Conservation (phyloP, 495 filamentous ascomycete species). For the Podospora didyma region DNA sequence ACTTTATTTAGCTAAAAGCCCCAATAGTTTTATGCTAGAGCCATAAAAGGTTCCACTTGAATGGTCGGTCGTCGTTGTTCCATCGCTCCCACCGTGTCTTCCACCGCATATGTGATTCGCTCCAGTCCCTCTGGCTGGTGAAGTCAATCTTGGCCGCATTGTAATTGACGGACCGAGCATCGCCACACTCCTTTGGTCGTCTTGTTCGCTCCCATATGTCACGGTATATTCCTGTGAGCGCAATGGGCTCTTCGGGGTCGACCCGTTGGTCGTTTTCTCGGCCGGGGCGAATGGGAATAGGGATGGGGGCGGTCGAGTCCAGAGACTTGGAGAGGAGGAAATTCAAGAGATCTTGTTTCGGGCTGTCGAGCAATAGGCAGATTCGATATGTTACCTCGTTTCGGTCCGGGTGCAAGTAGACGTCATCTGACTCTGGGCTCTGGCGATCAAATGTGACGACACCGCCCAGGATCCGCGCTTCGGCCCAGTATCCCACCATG, state of each 20-base stretch:
- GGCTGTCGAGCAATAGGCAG: slow-evolving; percentile 15
- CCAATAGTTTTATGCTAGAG: too few species aligned
- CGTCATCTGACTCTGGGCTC: neutral
- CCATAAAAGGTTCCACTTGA: neutral
- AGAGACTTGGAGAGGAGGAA: slow-evolving; percentile 18
- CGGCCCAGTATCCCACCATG: slow-evolving; percentile 2
- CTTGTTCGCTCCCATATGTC: slow-evolving; percentile 18
- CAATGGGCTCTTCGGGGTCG: slow-evolving; percentile 16
- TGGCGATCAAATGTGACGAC: neutral
- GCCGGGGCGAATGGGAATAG: slow-evolving; percentile 11
- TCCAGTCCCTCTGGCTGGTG: too few species aligned
- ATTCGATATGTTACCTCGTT: slow-evolving; percentile 11
- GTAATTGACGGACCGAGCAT: too few species aligned
- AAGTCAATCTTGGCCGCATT: too few species aligned
- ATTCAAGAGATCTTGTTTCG: slow-evolving; percentile 8
- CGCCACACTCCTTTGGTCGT: too few species aligned
- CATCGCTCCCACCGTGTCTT: too few species aligned
- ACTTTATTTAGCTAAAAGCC: neutral
- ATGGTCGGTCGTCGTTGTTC: too few species aligned
- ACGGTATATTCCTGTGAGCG: slow-evolving; percentile 16
- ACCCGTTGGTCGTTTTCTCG: slow-evolving; percentile 8
- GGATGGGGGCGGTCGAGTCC: neutral
- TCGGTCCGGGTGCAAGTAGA: slow-evolving; percentile 18
- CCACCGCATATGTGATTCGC: too few species aligned
- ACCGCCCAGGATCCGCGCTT: neutral